Evolutionary conservation across 331 rosid species (phyloP).

Genomic region (Dryas integrifolia): DNA sequence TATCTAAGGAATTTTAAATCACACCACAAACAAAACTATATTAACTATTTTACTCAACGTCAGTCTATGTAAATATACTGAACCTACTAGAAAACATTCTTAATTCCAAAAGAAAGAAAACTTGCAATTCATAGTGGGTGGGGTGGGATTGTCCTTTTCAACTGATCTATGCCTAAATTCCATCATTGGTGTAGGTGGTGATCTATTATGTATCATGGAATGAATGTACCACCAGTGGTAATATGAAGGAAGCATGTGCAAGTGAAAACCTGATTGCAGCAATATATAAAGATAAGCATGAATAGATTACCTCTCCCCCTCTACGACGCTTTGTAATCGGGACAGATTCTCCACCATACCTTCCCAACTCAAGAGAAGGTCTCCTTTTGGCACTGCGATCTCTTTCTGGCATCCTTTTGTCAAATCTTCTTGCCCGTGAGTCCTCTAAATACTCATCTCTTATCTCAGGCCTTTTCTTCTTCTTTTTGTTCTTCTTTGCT

Average conservation of each 20-base stretch:
- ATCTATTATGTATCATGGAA: not conserved
- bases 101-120: not conserved
- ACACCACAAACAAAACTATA: too few relatives aligned
- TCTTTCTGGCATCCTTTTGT: slow-evolving; percentile 68
- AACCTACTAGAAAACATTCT: not conserved
- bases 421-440: slow-evolving; percentile 56
- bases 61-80: not conserved
- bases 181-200: not conserved
- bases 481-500: slow-evolving; percentile 78
- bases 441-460: slow-evolving; percentile 66
- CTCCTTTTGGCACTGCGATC: slow-evolving; percentile 64
- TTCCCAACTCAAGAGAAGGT: slow-evolving; percentile 66
- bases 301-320: slow-evolving; percentile 86
- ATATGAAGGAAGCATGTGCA: slow-evolving; percentile 1
- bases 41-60: not conserved
- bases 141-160: not conserved
- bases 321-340: slow-evolving; percentile 77
- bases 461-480: slow-evolving; percentile 55
- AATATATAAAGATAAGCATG: slow-evolving; percentile 25
- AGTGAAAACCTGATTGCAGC: slow-evolving; percentile 28
- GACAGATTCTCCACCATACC: slow-evolving; percentile 45
- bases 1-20: too few relatives aligned
- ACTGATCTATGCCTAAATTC: not conserved
- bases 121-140: not conserved
- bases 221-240: slow-evolving; percentile 1